Percentiles rank a stretch among this genome's conserved stretches.
phyloP scores from a whole-genome alignment of 2,329 filamentous ascomycete species.

The Chalaropsis ovoidea region DNA sequence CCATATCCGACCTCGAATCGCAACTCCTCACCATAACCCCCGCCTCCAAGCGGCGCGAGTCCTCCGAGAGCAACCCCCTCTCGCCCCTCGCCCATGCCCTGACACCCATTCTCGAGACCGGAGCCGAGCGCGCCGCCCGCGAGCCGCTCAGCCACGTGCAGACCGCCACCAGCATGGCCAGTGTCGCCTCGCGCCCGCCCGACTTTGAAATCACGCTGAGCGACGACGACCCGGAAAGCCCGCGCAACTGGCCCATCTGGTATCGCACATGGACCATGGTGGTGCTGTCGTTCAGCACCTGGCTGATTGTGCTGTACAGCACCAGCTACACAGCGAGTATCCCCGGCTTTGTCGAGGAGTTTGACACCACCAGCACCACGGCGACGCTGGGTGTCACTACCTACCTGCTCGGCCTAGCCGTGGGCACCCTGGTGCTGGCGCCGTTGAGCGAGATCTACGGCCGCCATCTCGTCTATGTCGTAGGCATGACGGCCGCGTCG shows the following conservation, averaged over 20 bases:
- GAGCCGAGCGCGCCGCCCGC: slow-evolving; percentile 34
- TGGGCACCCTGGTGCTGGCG: slow-evolving; percentile 61
- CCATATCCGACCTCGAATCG: not conserved
- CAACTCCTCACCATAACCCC: not conserved
- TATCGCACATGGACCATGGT: slow-evolving; percentile 37
- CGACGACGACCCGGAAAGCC: slow-evolving; percentile 52
- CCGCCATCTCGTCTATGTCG: slow-evolving; percentile 56
- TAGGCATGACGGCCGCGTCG: slow-evolving; percentile 53
- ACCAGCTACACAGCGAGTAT: slow-evolving; percentile 69
- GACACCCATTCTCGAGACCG: slow-evolving; percentile 34
- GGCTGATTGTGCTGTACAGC: slow-evolving; percentile 57
- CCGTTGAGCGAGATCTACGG: slow-evolving; percentile 64
- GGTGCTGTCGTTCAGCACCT: slow-evolving; percentile 40
- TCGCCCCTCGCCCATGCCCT: slow-evolving; percentile 35
- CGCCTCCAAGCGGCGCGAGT: not conserved
- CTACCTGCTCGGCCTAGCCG: slow-evolving; percentile 64
- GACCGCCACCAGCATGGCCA: slow-evolving; percentile 37
- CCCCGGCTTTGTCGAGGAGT: slow-evolving; percentile 58
- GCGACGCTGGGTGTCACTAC: slow-evolving; percentile 67
- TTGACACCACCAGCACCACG: slow-evolving; percentile 48
- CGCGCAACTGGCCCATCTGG: slow-evolving; percentile 55
- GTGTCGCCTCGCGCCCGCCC: slow-evolving; percentile 39
- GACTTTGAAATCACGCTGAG: slow-evolving; percentile 67
- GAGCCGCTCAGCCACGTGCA: slow-evolving; percentile 40
- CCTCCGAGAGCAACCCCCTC: slow-evolving; percentile 28